Percentiles rank a stretch among this genome's conserved stretches.
Conservation (phyloP, 306 rosid species). For the Fragaria iinumae region DNA sequence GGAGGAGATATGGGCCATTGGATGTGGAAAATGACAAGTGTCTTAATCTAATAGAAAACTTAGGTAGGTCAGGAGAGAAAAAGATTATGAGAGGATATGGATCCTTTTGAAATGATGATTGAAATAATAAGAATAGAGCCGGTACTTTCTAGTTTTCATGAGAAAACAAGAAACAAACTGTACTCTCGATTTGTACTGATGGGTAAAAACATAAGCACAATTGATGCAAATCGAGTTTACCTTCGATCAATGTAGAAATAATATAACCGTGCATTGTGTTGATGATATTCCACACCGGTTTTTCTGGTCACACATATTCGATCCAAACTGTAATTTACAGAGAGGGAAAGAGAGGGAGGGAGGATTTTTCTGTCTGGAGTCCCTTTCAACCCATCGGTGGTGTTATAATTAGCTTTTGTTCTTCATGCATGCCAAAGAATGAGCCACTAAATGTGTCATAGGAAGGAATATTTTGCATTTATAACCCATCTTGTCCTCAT, state of each 20-base stretch:
- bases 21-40: too few species aligned
- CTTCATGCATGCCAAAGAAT: conserved; percentile 14
- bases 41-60: too few species aligned
- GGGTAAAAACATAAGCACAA: background rate
- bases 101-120: too few species aligned
- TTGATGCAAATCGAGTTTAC: background rate
- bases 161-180: background rate
- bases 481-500: conserved; percentile 44
- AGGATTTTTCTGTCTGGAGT: conserved; percentile 26
- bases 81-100: too few species aligned
- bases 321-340: background rate
- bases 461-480: conserved; percentile 44
- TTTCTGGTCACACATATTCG: conserved; percentile 6
- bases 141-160: too few species aligned
- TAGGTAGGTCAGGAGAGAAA: too few species aligned
- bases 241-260: background rate
- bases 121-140: too few species aligned
- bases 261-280: background rate
- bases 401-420: conserved; percentile 45
- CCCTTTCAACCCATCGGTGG: conserved; percentile 34
- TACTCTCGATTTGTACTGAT: background rate
- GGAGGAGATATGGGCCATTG: too few species aligned
- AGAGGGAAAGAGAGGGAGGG: conserved; percentile 1
- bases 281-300: background rate
- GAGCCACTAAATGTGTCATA: conserved; percentile 26